Conservation (phyloP, 441 rosid species). For the Mallotus repandus region DNA sequence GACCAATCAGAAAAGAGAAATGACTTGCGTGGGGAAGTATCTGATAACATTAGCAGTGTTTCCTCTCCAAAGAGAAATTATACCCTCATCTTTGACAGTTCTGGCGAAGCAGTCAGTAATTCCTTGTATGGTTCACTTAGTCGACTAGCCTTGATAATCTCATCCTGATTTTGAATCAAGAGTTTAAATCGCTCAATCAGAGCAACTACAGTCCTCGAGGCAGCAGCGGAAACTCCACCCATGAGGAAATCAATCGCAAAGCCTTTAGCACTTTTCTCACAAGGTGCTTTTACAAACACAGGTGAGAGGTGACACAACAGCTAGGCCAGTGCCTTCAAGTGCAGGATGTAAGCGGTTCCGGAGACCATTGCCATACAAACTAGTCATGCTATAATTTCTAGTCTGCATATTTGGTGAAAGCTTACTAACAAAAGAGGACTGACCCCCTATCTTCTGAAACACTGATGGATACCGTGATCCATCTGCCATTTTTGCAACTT, state of each 20-base stretch:
- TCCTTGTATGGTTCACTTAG: constrained; percentile 79
- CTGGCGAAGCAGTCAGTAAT: constrained; percentile 82
- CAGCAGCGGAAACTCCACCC: constrained; percentile 98
- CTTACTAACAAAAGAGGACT: too few relatives aligned
- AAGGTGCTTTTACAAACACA: constrained; percentile 61
- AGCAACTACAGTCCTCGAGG: constrained; percentile 92
- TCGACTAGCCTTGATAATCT: constrained; percentile 85
- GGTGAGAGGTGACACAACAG: constrained; percentile 35
- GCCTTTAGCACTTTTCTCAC: constrained; percentile 58
- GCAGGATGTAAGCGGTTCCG: constrained; percentile 37
- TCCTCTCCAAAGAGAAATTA: constrained; percentile 89
- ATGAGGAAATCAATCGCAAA: constrained; percentile 79
- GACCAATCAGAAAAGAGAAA: neutral
- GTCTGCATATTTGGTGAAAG: too few relatives aligned
- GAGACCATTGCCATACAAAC: too few relatives aligned
- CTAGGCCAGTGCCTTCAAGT: constrained; percentile 32
- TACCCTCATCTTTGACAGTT: constrained; percentile 82
- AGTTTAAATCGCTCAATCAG: constrained; percentile 94
- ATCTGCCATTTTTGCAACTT: too few relatives aligned
- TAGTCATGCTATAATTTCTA: too few relatives aligned
- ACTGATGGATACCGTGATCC: too few relatives aligned
- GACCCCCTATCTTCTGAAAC: too few relatives aligned
- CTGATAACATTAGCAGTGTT: constrained; percentile 92
- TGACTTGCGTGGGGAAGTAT: constrained; percentile 93
- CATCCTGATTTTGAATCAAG: constrained; percentile 93